A percentile compares a stretch with the other conserved stretches of the same genome.
Conservation (phyloP, 371 early-diverging fungal genomes). For the Mortierella sp. region DNA sequence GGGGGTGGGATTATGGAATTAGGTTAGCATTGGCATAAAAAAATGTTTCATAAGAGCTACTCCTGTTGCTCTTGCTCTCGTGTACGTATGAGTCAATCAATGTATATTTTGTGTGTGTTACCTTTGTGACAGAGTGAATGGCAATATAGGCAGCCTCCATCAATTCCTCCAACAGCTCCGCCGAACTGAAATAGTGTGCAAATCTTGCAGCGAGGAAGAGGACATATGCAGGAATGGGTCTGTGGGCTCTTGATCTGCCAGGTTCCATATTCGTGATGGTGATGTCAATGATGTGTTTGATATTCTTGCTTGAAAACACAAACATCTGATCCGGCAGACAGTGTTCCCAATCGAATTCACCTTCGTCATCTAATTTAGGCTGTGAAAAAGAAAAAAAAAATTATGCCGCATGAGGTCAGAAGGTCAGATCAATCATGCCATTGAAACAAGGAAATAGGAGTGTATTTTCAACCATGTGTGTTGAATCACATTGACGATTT, state of each 20-base stretch:
- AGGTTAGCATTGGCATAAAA: not conserved
- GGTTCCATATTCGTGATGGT: conserved; percentile 78
- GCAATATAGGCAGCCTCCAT: conserved; percentile 70
- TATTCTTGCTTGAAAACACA: conserved; percentile 82
- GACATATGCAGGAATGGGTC: conserved; percentile 85
- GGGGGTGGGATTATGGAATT: not conserved
- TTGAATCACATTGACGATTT: not conserved
- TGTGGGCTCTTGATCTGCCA: conserved; percentile 65
- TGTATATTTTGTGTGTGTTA: conserved; percentile 19
- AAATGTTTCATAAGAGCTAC: not conserved
- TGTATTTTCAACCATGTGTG: conserved; percentile 19
- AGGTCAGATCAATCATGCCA: not conserved
- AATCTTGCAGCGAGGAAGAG: conserved; percentile 91
- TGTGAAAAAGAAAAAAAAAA: not conserved
- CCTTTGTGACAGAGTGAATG: conserved; percentile 71
- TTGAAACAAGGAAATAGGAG: conserved; percentile 17
- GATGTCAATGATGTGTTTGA: conserved; percentile 79
- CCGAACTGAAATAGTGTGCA: conserved; percentile 83
- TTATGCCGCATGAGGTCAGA: conserved; percentile 3
- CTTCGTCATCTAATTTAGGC: conserved; percentile 46
- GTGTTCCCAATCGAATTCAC: conserved; percentile 87
- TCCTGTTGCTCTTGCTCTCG: too few species aligned
- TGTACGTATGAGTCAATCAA: not conserved
- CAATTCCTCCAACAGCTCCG: conserved; percentile 79
- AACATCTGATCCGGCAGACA: conserved; percentile 94